A percentile compares a stretch with the other conserved stretches of the same genome.
phyloP scores from a whole-genome alignment of 169 alveolate species.

The Plasmodium blacklocki region DNA sequence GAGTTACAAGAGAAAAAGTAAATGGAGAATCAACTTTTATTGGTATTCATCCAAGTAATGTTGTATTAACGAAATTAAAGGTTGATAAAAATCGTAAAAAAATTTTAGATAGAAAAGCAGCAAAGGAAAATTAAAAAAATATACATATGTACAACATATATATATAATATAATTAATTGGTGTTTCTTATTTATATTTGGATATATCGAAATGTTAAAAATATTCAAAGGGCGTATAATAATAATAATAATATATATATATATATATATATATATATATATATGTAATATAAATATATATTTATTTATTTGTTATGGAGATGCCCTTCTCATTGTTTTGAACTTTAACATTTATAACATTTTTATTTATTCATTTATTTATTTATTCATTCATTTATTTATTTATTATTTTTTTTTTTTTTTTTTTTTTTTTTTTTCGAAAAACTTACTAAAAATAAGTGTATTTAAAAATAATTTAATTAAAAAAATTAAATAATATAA shows the following conservation, averaged over 20 bases:
- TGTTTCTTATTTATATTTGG: too few species aligned
- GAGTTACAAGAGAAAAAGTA: slow-evolving; percentile 96
- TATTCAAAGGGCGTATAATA: too few species aligned
- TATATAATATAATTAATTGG: background rate
- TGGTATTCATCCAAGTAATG: slow-evolving; percentile 98
- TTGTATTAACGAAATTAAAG: slow-evolving; percentile 95
- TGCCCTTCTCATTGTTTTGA: too few species aligned
- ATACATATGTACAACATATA: background rate
- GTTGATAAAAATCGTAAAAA: slow-evolving; percentile 95
- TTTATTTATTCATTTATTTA: too few species aligned
- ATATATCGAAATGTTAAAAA: too few species aligned
- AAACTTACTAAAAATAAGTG: too few species aligned
- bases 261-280: slow-evolving; percentile 11
- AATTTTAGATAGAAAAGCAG: slow-evolving; percentile 93
- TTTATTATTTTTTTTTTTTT: too few species aligned
- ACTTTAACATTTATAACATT: too few species aligned
- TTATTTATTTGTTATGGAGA: background rate
- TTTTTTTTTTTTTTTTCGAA: too few species aligned
- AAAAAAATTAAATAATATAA: too few species aligned
- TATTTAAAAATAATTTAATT: too few species aligned
- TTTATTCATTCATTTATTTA: too few species aligned
- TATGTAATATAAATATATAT: background rate
- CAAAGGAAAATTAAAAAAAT: slow-evolving; percentile 40
- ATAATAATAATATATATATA: background rate
- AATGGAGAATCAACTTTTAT: slow-evolving; percentile 93